Percentiles rank a stretch among this genome's conserved stretches.
phyloP scores from a whole-genome alignment of 176 grass and related monocot genomes.

The Carex myosuroides region DNA sequence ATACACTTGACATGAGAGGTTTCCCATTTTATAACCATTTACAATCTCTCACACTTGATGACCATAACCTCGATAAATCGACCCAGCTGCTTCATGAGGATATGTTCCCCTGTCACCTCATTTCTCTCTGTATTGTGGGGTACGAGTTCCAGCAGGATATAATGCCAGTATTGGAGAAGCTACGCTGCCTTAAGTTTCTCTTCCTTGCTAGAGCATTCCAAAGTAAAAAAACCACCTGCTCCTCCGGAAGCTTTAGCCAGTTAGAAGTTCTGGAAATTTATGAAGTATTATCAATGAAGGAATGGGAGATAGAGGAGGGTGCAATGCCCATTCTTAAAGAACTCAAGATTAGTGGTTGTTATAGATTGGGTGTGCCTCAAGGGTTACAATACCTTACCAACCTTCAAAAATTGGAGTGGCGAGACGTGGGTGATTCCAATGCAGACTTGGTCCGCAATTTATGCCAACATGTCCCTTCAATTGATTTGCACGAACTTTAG shows the following conservation, averaged over 20 bases:
- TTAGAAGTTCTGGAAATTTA: not conserved
- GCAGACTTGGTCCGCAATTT: not conserved
- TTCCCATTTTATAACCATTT: not conserved
- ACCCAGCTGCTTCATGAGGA: no score
- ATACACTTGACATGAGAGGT: not conserved
- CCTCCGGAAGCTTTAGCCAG: not conserved
- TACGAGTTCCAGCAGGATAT: no score
- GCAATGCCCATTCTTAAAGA: not conserved
- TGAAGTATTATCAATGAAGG: not conserved
- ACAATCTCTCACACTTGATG: not conserved
- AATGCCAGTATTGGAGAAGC: no score
- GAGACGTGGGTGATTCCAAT: no score
- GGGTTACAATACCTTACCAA: no score
- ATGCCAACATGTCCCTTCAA: not conserved
- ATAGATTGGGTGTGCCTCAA: not conserved
- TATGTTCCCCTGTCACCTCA: no score
- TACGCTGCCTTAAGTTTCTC: not conserved
- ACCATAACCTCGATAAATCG: no score
- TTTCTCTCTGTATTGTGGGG: fast-evolving
- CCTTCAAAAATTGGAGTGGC: not conserved
- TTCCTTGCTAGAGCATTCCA: not conserved
- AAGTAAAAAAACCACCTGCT: not conserved
- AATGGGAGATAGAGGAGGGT: not conserved
- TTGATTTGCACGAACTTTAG: no score
- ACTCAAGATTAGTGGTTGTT: fast-evolving